A percentile compares a stretch with the other conserved stretches of the same genome.
phyloP scores from a whole-genome alignment of 1,139 yeast genomes.

The Kluyveromyces marxianus region DNA sequence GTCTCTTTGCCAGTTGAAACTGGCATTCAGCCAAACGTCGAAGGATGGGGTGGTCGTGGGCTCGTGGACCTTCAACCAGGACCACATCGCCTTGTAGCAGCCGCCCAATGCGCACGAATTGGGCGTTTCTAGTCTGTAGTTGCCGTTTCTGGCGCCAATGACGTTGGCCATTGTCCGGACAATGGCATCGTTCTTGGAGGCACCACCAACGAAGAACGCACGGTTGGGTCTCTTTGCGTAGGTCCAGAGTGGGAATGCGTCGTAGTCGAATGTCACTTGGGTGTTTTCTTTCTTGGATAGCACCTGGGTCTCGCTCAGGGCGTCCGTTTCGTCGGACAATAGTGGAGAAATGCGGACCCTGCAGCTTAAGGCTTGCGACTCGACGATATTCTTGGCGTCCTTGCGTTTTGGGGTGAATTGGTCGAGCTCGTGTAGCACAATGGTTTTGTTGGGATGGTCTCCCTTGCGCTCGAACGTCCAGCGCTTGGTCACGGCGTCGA shows the following conservation, averaged over 20 bases:
- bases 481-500: conserved; percentile 39
- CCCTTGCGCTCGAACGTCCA: conserved; percentile 12
- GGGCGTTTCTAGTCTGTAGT: conserved; percentile 66
- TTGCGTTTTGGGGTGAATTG: conserved; percentile 38
- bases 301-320: conserved; percentile 1
- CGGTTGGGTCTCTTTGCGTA: conserved; percentile 49
- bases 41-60: conserved; percentile 19
- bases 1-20: conserved; percentile 40
- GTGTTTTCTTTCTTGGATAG: conserved; percentile 4
- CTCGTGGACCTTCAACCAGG: conserved; percentile 27
- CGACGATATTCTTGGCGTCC: conserved; percentile 74
- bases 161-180: conserved; percentile 64
- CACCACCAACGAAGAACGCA: conserved; percentile 83
- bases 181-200: conserved; percentile 63
- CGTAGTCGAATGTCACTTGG: conserved; percentile 28
- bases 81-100: conserved; percentile 80
- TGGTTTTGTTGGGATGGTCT: conserved; percentile 12
- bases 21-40: conserved; percentile 37
- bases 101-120: conserved; percentile 97
- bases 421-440: conserved; percentile 28
- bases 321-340: conserved; percentile 32
- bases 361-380: conserved; percentile 81
- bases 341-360: conserved; percentile 74
- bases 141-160: conserved; percentile 55
- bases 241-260: conserved; percentile 20